Base-by-base conservation (phyloP, 371 early-diverging fungal genomes). In the Nematocida ausubeli region DNA sequence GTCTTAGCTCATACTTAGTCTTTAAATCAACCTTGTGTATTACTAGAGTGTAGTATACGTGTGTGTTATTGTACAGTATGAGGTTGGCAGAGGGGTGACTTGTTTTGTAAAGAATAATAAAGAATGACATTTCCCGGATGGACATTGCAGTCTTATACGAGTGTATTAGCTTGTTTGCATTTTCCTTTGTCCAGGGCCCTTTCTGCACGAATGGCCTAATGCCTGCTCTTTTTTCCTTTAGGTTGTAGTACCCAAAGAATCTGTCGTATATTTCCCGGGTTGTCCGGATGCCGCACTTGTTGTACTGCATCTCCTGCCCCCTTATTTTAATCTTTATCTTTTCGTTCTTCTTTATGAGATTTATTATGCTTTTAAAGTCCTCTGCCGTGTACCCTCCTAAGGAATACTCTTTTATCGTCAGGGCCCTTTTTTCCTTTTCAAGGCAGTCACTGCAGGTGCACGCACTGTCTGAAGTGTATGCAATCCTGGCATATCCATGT, bases 241-340 rank as follows among this genome's bases (percentile, higher is more conserved):
- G 44, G 16, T 34, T 39, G 67, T 75, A 75, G 66, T 66, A 75
- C 39, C 78, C 78, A 66, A 75, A 75, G 67, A 66, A 75, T 49
- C 78, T 52, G 35, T 26, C 28, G 39, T 66, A 57, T n/a, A 75
- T 16, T 14, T n/a, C 26, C 2, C 42, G 49, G 3, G 37, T 63
- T 16, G 34, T 64, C 14, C 65, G 26, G 24, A 28, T 12, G 4
- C 78, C 78, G 42, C 54, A 75, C 35, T 67, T 65, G 39, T 75
- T 56, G 35, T 66, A 75, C 34, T 30, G 42, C 35, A 5, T 52
- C 49, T 67, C 24, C 37, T 65, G 78, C 32, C 54, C 19, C 28
- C n/a, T 57, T 24, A 75, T 75, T 22, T 75, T 75, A 2, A 35
- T 34, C 4, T 72, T 40, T 19, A 75, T 39, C 32, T 64, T 64